Percentiles rank a stretch among this genome's conserved stretches.
phyloP scores from a whole-genome alignment of 345 rosid genomes.

The Excoecaria cochinchinensis region DNA sequence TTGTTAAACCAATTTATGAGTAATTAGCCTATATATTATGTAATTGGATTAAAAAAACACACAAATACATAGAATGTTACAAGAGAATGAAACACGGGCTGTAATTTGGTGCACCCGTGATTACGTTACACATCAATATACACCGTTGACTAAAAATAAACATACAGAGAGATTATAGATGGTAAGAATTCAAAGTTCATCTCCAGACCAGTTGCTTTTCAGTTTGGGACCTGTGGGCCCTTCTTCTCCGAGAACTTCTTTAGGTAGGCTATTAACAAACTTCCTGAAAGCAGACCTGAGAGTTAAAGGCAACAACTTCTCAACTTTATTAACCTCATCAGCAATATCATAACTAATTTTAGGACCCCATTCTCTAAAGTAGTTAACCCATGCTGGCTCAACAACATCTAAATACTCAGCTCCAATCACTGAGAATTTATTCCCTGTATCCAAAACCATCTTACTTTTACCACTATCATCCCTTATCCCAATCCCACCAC shows the following conservation, averaged over 20 bases:
- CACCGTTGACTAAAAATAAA: no score
- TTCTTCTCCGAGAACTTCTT: slow-evolving; percentile 65
- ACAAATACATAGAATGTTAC: no score
- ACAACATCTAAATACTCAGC: slow-evolving; percentile 50
- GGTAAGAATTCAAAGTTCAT: slow-evolving; percentile 41
- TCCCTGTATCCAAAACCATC: slow-evolving; percentile 44
- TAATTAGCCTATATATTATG: no score
- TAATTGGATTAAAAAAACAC: no score
- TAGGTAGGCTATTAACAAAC: slow-evolving; percentile 47
- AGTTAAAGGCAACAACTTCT: slow-evolving; percentile 41
- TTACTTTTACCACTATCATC: slow-evolving; percentile 71
- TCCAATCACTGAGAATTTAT: slow-evolving; percentile 40
- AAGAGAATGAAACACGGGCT: no score
- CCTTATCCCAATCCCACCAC: slow-evolving; percentile 54
- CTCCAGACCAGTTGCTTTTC: slow-evolving; percentile 62
- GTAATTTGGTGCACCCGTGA: no score
- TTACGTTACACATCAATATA: no score
- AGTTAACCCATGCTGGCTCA: slow-evolving; percentile 69
- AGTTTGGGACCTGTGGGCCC: slow-evolving; percentile 86
- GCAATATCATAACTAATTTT: slow-evolving; percentile 50
- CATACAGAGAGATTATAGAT: no score
- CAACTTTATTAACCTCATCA: slow-evolving; percentile 42
- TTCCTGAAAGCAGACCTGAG: slow-evolving; percentile 53
- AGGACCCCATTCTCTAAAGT: slow-evolving; percentile 75
- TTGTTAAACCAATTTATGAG: no score